Evolutionary conservation across 1,284 basidiomycete species (phyloP).

Genomic region (Coriolopsis trogii): DNA sequence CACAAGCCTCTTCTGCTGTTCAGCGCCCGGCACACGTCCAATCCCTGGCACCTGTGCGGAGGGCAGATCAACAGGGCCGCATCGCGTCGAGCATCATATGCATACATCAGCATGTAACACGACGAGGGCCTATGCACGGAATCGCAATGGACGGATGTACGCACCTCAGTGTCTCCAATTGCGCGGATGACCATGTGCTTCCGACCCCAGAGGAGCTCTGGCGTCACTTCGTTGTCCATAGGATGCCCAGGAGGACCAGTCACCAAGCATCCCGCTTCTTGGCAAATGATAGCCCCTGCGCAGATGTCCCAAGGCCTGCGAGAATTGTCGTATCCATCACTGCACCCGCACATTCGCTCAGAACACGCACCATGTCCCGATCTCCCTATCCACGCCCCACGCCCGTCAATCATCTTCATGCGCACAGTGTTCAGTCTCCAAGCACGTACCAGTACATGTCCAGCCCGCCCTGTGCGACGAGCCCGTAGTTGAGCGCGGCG

Average conservation of each 20-base stretch:
- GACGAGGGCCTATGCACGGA: background rate
- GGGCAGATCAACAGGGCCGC: no score
- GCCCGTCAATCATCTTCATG: background rate
- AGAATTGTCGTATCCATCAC: background rate
- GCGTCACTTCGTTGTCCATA: conserved; percentile 56
- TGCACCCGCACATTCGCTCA: background rate
- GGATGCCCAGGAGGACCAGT: conserved; percentile 65
- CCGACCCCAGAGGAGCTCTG: conserved; percentile 78
- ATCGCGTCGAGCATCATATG: background rate
- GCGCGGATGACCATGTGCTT: conserved; percentile 85
- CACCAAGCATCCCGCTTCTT: conserved; percentile 85
- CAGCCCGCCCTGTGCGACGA: conserved; percentile 84
- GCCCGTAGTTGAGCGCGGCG: conserved; percentile 82
- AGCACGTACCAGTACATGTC: conserved; percentile 80
- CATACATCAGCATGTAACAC: background rate
- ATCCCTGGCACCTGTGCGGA: no score
- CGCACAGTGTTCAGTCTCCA: background rate
- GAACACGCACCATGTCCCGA: conserved; percentile 75
- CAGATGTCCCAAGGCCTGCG: conserved; percentile 88
- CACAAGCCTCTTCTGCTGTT: conserved; percentile 81
- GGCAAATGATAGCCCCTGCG: conserved; percentile 91
- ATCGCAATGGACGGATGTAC: conserved; percentile 19
- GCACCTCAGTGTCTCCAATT: conserved; percentile 60
- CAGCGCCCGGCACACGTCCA: conserved; percentile 69
- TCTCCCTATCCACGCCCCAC: conserved; percentile 65